Evolutionary conservation across 2,329 filamentous ascomycete species (phyloP).

Genomic region (Monosporascus cannonballus): DNA sequence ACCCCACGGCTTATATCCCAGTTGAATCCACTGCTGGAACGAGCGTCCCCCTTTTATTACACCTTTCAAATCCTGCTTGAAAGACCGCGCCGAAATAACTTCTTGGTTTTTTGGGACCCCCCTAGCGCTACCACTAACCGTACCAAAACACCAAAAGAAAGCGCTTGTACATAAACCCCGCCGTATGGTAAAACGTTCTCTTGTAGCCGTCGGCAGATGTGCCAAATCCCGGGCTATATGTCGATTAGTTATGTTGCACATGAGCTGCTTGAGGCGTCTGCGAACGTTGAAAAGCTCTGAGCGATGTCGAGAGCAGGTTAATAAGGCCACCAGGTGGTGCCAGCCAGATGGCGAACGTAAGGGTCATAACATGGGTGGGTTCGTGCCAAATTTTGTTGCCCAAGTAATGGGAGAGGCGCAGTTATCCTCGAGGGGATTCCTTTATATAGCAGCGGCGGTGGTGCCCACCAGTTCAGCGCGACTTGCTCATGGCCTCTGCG

Average conservation of each 20-base stretch:
- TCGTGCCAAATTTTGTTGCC: slow-evolving; percentile 1
- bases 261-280: slow-evolving; percentile 2
- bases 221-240: not conserved
- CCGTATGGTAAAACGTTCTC: no score
- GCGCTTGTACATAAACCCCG: no score
- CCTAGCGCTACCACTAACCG: no score
- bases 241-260: slow-evolving; percentile 11
- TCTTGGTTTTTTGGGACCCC: no score
- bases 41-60: no score
- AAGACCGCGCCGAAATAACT: no score
- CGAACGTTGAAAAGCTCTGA: slow-evolving; percentile 9
- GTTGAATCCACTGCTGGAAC: no score
- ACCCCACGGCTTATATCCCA: no score
- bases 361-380: slow-evolving; percentile 3
- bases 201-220: no score
- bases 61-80: no score
- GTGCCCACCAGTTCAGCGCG: slow-evolving; percentile 16
- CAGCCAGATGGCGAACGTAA: not conserved
- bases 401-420: slow-evolving; percentile 11
- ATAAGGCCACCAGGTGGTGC: not conserved
- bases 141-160: no score
- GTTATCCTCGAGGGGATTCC: slow-evolving; percentile 8
- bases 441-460: not conserved
- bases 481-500: slow-evolving; percentile 22
- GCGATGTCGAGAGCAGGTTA: not conserved